Conservation (phyloP, 257 asterid species). For the Nemophila menziesii region DNA sequence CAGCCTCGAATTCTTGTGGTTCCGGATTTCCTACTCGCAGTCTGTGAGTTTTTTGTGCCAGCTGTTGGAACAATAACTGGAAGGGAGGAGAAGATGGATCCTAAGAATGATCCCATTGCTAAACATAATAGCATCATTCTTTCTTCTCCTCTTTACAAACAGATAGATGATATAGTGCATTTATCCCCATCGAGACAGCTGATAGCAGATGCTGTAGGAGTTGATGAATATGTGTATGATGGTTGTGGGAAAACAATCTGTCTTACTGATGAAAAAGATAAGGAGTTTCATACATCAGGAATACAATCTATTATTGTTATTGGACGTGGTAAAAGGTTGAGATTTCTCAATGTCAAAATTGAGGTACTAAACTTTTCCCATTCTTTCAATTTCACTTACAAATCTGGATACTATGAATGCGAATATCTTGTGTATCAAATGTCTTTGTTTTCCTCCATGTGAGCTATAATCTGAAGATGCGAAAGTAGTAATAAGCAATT, state of each 20-base stretch:
- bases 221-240: conserved; percentile 78
- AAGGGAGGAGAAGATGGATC: conserved; percentile 94
- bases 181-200: conserved; percentile 74
- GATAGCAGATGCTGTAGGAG: conserved; percentile 69
- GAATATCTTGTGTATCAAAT: too few species aligned
- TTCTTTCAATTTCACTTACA: neutral
- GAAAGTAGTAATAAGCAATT: too few species aligned
- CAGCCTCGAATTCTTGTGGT: conserved; percentile 97
- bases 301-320: conserved; percentile 63
- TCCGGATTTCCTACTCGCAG: conserved; percentile 87
- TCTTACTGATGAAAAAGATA: conserved; percentile 50
- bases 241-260: conserved; percentile 85
- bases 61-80: conserved; percentile 89
- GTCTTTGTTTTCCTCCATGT: too few species aligned
- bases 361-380: conserved; percentile 46
- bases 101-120: conserved; percentile 74
- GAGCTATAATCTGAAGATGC: too few species aligned
- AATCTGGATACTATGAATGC: neutral
- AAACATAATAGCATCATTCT: conserved; percentile 60
- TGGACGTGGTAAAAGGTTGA: conserved; percentile 85
- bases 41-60: conserved; percentile 91
- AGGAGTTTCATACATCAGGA: conserved; percentile 36
- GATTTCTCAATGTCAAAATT: conserved; percentile 76
- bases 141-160: conserved; percentile 44
- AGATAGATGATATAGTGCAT: conserved; percentile 62